A percentile compares a stretch with the other conserved stretches of the same genome.
phyloP scores from a whole-genome alignment of 306 rosid genomes.

The Pyrus betulifolia region DNA sequence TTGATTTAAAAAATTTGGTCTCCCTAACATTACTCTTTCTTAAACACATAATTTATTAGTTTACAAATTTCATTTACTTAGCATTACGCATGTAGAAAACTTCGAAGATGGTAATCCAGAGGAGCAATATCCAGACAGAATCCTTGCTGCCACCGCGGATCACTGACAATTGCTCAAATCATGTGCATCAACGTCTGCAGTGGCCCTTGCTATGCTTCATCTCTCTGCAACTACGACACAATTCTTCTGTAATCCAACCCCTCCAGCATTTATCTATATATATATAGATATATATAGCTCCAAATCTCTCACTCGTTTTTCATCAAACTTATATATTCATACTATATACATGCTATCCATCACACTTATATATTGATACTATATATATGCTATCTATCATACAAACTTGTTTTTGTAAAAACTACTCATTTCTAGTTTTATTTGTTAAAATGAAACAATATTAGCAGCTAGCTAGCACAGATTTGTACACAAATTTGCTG shows the following conservation, averaged over 20 bases:
- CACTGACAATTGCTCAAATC: slow-evolving; percentile 1
- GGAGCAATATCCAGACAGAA: not conserved
- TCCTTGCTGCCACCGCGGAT: not conserved
- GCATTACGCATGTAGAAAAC: not conserved
- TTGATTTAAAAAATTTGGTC: too few species aligned
- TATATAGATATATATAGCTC: not conserved
- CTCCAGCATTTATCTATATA: not conserved
- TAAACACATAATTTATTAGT: too few species aligned
- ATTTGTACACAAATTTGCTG: slow-evolving; percentile 1
- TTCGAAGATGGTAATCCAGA: not conserved
- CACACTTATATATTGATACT: too few species aligned
- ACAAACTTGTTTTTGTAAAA: not conserved
- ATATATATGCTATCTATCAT: not conserved
- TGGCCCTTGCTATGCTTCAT: not conserved
- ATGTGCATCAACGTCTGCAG: slow-evolving; percentile 3
- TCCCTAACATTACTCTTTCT: too few species aligned
- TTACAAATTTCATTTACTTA: too few species aligned
- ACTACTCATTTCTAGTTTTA: not conserved
- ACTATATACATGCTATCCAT: not conserved
- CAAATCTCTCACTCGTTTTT: not conserved
- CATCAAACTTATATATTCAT: not conserved
- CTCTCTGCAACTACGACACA: not conserved
- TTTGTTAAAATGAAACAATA: not conserved
- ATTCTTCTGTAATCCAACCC: not conserved
- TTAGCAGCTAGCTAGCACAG: not conserved